Percentiles rank a stretch among this genome's conserved stretches.
Evolutionary conservation across 2,329 filamentous ascomycete species (phyloP).

Genomic region (Podosphaera xanthii): DNA sequence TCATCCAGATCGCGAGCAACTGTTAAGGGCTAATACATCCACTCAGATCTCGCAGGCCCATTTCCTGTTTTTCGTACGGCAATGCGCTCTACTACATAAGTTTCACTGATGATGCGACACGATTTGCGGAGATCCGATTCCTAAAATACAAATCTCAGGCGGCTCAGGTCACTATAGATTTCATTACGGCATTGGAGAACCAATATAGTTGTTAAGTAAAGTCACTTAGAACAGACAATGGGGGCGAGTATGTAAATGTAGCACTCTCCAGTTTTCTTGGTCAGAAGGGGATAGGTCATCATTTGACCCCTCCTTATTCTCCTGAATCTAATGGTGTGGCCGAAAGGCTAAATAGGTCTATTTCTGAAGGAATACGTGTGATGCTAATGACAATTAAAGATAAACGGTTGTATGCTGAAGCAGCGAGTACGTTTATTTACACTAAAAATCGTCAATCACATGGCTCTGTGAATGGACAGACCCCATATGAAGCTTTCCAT

Average conservation of each 20-base stretch:
- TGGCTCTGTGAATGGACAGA: not conserved
- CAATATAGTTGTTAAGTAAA: not conserved
- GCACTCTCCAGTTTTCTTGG: not conserved
- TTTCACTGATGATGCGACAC: not conserved
- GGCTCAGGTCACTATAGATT: not conserved
- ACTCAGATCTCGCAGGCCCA: not conserved
- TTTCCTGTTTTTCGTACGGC: not conserved
- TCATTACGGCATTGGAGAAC: not conserved
- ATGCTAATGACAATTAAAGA: not conserved
- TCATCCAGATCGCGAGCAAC: not conserved
- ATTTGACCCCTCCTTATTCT: not conserved
- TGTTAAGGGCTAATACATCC: not conserved
- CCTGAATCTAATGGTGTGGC: not conserved
- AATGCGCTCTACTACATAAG: not conserved
- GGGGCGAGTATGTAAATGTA: not conserved
- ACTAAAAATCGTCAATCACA: slow-evolving; percentile 1
- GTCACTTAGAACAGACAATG: not conserved
- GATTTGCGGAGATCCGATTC: not conserved
- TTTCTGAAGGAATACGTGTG: not conserved
- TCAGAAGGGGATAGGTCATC: slow-evolving; percentile 1
- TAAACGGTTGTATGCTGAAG: not conserved
- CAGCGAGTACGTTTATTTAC: not conserved
- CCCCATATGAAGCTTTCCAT: not conserved
- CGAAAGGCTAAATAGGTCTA: not conserved
- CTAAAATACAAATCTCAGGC: not conserved